phyloP scores from a whole-genome alignment of 257 asterid genomes.

The Lycium ferocissimum region DNA sequence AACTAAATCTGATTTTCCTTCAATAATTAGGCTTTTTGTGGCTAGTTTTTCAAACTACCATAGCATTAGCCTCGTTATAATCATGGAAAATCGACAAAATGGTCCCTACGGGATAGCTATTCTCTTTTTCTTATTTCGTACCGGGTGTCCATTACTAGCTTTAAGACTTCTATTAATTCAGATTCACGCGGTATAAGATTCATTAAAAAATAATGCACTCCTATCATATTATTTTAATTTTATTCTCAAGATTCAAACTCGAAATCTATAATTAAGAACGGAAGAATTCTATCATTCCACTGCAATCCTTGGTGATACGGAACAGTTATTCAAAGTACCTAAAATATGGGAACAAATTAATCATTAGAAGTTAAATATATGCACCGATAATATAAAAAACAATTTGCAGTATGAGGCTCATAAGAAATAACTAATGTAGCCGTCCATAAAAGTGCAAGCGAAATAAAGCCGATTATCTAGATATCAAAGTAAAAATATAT shows the following conservation, averaged over 20 bases:
- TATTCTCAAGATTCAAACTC: background rate
- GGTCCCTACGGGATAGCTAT: background rate
- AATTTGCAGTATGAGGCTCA: background rate
- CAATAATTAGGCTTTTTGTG: background rate
- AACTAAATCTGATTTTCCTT: background rate
- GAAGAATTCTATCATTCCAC: fast-evolving
- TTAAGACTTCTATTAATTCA: background rate
- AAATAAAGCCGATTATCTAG: background rate
- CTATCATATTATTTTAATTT: too few relatives aligned
- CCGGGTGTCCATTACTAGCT: background rate
- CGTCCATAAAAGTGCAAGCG: background rate
- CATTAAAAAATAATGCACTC: too few relatives aligned
- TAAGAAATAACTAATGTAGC: background rate
- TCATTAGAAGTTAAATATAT: background rate
- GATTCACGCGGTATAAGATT: background rate
- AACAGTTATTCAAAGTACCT: background rate
- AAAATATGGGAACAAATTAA: background rate
- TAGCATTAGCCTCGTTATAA: background rate
- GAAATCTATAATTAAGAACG: background rate
- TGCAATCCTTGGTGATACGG: background rate
- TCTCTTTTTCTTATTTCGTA: too few relatives aligned
- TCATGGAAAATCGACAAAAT: background rate
- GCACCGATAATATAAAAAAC: background rate
- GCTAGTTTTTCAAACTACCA: background rate
- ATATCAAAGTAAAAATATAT: background rate